phyloP scores from a whole-genome alignment of 192 early-diverging fungal species.

The Umbelopsis isabellina region DNA sequence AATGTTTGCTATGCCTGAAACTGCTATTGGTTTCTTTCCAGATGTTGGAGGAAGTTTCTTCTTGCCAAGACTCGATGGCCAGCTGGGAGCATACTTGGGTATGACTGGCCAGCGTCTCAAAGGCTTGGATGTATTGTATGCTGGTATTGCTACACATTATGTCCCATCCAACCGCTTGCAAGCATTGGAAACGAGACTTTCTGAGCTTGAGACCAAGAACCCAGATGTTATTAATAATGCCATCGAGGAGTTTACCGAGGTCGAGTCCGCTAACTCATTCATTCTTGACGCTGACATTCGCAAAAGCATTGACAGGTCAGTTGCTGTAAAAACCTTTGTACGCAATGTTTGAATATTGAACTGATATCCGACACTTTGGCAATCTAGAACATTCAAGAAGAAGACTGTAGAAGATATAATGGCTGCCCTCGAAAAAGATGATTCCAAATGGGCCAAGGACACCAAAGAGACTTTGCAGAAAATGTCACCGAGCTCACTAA shows the following conservation, averaged over 20 bases:
- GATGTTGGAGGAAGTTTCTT: slow-evolving; percentile 97
- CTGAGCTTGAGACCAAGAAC: slow-evolving; percentile 78
- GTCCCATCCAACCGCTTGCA: slow-evolving; percentile 86
- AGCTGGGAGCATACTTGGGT: slow-evolving; percentile 90
- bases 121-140: slow-evolving; percentile 86
- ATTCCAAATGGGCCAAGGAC: slow-evolving; percentile 65
- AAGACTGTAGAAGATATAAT: slow-evolving; percentile 86
- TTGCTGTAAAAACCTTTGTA: not conserved
- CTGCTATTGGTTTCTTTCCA: slow-evolving; percentile 94
- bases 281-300: slow-evolving; percentile 51
- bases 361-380: too few species aligned
- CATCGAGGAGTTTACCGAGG: slow-evolving; percentile 90
- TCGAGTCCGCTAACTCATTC: slow-evolving; percentile 42
- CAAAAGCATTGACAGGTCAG: slow-evolving; percentile 70
- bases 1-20: slow-evolving; percentile 97
- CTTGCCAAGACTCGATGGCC: slow-evolving; percentile 92
- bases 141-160: slow-evolving; percentile 97
- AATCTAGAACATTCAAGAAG: slow-evolving; percentile 75
- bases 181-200: slow-evolving; percentile 77
- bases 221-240: slow-evolving; percentile 80
- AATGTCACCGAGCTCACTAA: slow-evolving; percentile 88
- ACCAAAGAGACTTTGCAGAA: slow-evolving; percentile 64
- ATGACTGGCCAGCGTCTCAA: slow-evolving; percentile 81
- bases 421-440: slow-evolving; percentile 76
- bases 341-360: not conserved